phyloP scores from a whole-genome alignment of 257 asterid species.

The Solanum appendiculatum region DNA sequence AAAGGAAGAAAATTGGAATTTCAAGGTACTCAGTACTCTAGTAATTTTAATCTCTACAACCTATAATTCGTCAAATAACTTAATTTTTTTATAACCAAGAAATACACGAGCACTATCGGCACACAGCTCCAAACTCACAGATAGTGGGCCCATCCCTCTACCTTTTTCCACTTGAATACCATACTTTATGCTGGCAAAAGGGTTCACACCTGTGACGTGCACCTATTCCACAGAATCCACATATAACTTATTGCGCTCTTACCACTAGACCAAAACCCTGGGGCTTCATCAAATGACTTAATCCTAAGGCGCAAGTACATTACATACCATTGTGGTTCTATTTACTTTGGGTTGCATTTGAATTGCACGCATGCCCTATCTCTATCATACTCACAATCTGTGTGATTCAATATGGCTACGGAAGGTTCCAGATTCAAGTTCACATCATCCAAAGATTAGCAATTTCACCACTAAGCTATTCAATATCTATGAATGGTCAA shows the following conservation, averaged over 20 bases:
- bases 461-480: background rate
- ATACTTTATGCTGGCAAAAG: background rate
- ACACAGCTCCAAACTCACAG: background rate
- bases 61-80: background rate
- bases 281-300: background rate
- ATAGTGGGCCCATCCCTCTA: background rate
- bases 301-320: background rate
- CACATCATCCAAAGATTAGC: background rate
- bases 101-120: background rate
- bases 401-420: background rate
- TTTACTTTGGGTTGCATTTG: background rate
- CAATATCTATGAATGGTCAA: background rate
- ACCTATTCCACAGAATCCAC: background rate
- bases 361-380: background rate
- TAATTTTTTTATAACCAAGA: background rate
- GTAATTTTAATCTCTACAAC: background rate
- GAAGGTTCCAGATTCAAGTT: background rate
- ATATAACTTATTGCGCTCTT: background rate
- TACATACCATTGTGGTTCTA: background rate
- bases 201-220: background rate
- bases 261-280: background rate
- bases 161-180: background rate
- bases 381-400: background rate
- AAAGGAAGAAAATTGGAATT: background rate
- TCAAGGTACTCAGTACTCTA: background rate